A percentile compares a stretch with the other conserved stretches of the same genome.
These are phyloP conservation scores for Heritiera littoralis DNA, from an alignment of 345 rosid genomes.

Conservation along the genomic window DNA sequence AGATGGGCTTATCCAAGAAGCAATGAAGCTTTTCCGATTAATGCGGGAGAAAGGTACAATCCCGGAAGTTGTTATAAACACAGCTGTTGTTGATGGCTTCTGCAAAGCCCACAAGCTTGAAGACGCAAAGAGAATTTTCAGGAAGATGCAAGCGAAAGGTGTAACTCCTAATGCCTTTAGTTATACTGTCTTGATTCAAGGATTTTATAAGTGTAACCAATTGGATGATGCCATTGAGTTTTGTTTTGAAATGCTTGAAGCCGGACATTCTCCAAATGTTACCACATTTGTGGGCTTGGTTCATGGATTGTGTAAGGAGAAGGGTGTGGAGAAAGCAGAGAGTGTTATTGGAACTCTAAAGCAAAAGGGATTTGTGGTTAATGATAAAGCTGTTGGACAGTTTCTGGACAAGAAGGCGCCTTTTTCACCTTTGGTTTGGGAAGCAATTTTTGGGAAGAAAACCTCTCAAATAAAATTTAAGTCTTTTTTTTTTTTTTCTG, in stretches of 20 bases:
- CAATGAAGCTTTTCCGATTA: slow-evolving; percentile 76
- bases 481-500: neutral
- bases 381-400: slow-evolving; percentile 69
- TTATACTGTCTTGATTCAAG: slow-evolving; percentile 64
- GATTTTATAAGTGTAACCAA: slow-evolving; percentile 50
- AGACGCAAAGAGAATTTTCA: slow-evolving; percentile 81
- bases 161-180: slow-evolving; percentile 65
- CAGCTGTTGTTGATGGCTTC: slow-evolving; percentile 88
- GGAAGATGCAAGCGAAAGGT: slow-evolving; percentile 73
- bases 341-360: slow-evolving; percentile 40
- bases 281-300: slow-evolving; percentile 88
- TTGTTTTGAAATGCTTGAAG: slow-evolving; percentile 67
- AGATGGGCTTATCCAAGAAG: slow-evolving; percentile 87
- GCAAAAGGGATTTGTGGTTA: slow-evolving; percentile 62
- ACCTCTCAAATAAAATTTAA: neutral
- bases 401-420: slow-evolving; percentile 76
- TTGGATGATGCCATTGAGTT: slow-evolving; percentile 65
- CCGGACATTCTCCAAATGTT: slow-evolving; percentile 81
- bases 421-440: slow-evolving; percentile 45
- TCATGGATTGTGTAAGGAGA: slow-evolving; percentile 63
- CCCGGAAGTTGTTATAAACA: slow-evolving; percentile 88
- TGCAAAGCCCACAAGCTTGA: slow-evolving; percentile 77
- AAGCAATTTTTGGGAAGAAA: slow-evolving; percentile 21
- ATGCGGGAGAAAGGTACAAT: slow-evolving; percentile 86
- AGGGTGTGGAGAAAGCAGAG: slow-evolving; percentile 62